A percentile compares a stretch with the other conserved stretches of the same genome.
These are phyloP conservation scores for Fusarium metavorans DNA, from an alignment of 2,329 filamentous ascomycete genomes.

Conservation along the genomic window DNA sequence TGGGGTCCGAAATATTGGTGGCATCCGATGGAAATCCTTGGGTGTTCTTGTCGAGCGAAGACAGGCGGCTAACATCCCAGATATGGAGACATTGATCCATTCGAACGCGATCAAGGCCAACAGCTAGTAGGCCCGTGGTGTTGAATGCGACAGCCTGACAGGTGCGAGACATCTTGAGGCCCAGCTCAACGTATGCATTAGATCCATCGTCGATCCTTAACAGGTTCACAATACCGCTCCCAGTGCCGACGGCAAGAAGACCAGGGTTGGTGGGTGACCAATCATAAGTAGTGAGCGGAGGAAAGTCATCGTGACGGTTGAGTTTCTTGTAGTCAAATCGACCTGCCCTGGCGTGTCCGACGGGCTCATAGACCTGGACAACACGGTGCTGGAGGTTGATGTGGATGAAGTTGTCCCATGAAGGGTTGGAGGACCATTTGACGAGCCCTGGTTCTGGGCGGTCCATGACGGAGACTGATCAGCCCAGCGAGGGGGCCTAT, in stretches of 20 bases:
- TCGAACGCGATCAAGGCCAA: conserved; percentile 82
- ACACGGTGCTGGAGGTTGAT: conserved; percentile 73
- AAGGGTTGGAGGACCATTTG: conserved; percentile 73
- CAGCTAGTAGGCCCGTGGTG: conserved; percentile 76
- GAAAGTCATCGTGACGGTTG: conserved; percentile 72
- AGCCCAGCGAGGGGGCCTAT: background rate
- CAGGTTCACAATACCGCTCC: conserved; percentile 80
- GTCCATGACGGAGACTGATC: conserved; percentile 58
- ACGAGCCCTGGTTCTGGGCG: conserved; percentile 72
- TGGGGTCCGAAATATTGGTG: conserved; percentile 66
- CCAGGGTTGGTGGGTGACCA: conserved; percentile 73
- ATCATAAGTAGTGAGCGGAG: conserved; percentile 73
- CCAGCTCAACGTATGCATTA: conserved; percentile 73
- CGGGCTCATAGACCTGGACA: conserved; percentile 73
- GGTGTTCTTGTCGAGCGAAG: conserved; percentile 59
- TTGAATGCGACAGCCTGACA: conserved; percentile 88
- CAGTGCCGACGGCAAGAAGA: conserved; percentile 80
- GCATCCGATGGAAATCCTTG: conserved; percentile 64
- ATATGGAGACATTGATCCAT: conserved; percentile 87
- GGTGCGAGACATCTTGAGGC: conserved; percentile 79
- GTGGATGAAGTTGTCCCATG: conserved; percentile 71
- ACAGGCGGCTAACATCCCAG: conserved; percentile 79
- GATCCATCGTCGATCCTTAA: conserved; percentile 78
- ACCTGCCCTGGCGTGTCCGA: conserved; percentile 67
- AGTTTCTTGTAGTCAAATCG: conserved; percentile 69